Base-by-base conservation (phyloP, 2,329 filamentous ascomycete species). In the Phaeosphaeriaceae sp. region DNA sequence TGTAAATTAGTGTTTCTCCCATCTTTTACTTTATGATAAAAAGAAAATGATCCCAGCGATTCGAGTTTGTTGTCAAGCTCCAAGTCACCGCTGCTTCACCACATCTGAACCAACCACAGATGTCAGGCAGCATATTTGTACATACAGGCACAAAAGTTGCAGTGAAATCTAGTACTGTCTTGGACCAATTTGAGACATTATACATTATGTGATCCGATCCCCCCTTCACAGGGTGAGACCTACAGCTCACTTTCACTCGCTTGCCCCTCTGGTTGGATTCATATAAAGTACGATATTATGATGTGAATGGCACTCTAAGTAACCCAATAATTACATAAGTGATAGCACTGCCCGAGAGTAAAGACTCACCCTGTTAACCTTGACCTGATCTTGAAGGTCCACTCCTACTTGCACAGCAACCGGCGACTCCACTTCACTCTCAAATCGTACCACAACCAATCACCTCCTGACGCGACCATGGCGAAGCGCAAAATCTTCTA, bases 401-500 rank as follows among this genome's bases (percentile, higher is more conserved):
- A 5, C 9, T 25, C 20, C 44, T 21, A 46, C 44, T 20, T 46
- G 11, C 44, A 46, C 20, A 20, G 20, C 44, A 46, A 46, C 22
- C 44, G 4, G 6, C 44, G 24, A 22, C 31, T n/a, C 48, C 15
- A 31, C 20, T 44, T 42, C 49, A 42, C n/a, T 10, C 15, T 24
- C 24, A 15, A 3, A 31, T 19, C 27, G 33, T 13, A 36, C 36
- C 44, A 47, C 44, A 36, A 40, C 27, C 15, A 13, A 40, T n/a
- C 24, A 33, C 25, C 15, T n/a, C 21, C 31, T 27, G 47, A 15
- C 13, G 25, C 31, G 25, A 51, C 7, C 40, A 63, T 53, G 55
- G 20, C 53, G 42, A 58, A 56, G 24, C 57, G 53, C 25, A 60
- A 53, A 47, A 25, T 22, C 33, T 49, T 47, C 46, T 47, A 42